phyloP scores from a whole-genome alignment of 768 basidiomycete genomes.

The Lactarius psammicola region DNA sequence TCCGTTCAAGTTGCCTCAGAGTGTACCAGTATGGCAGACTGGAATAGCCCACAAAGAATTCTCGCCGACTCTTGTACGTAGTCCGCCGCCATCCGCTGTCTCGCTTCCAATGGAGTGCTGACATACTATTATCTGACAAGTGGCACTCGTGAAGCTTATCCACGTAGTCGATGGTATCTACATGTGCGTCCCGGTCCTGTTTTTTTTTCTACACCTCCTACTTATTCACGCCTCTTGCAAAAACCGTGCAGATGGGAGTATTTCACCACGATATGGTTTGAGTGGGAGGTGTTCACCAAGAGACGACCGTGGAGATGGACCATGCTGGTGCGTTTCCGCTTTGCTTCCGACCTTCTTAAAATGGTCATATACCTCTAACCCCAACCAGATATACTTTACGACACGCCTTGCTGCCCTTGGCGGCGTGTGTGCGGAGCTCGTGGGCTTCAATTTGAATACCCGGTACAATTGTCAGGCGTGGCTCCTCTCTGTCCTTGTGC shows the following conservation, averaged over 20 bases:
- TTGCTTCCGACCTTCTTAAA: too few species aligned
- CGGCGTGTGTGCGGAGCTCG: not conserved
- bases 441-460: slow-evolving; percentile 3
- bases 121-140: not conserved
- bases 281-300: not conserved
- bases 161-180: slow-evolving; percentile 2
- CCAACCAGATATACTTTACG: not conserved
- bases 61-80: not conserved
- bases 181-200: not conserved
- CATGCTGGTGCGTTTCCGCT: not conserved
- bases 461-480: slow-evolving; percentile 2
- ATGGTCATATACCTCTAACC: not conserved
- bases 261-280: slow-evolving; percentile 2
- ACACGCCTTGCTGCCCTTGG: not conserved
- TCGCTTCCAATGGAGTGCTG: not conserved
- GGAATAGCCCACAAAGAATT: slow-evolving; percentile 3
- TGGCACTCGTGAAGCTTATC: slow-evolving; percentile 1
- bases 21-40: not conserved
- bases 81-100: not conserved
- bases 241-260: slow-evolving; percentile 7
- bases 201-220: too few species aligned
- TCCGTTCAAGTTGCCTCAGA: not conserved
- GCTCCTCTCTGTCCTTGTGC: not conserved
- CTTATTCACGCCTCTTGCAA: not conserved
- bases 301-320: not conserved